phyloP scores from a whole-genome alignment of 169 alveolate species.

The Plasmodium yoelii region DNA sequence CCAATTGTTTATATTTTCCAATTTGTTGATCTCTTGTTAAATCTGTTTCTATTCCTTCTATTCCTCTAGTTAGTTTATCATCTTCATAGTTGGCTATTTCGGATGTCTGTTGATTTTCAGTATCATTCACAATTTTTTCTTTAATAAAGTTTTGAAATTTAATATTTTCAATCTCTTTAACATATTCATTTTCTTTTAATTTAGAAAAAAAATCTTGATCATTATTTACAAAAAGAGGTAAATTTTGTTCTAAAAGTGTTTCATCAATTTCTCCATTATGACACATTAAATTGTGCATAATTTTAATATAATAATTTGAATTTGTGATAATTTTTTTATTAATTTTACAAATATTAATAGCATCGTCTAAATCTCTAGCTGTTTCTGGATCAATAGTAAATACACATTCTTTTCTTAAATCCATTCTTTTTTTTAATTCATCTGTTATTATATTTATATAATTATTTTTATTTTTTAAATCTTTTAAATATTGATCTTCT shows the following conservation, averaged over 20 bases:
- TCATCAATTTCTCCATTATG: slow-evolving; percentile 76
- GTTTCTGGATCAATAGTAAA: slow-evolving; percentile 85
- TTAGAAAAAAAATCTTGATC: slow-evolving; percentile 23
- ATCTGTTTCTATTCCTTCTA: background rate
- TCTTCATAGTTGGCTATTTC: too few relatives aligned
- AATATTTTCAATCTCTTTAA: slow-evolving; percentile 40
- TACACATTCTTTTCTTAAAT: slow-evolving; percentile 63
- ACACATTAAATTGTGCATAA: slow-evolving; percentile 47
- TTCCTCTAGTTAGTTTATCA: too few relatives aligned
- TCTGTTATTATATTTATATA: slow-evolving; percentile 35
- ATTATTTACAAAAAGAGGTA: slow-evolving; percentile 46
- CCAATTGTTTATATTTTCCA: background rate
- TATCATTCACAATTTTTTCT: background rate
- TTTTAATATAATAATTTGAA: slow-evolving; percentile 46
- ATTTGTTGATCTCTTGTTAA: background rate
- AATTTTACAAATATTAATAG: slow-evolving; percentile 76
- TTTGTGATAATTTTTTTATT: slow-evolving; percentile 23
- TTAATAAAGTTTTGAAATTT: slow-evolving; percentile 26
- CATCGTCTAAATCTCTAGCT: slow-evolving; percentile 87
- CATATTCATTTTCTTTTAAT: slow-evolving; percentile 19
- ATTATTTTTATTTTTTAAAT: slow-evolving; percentile 17
- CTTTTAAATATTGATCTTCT: slow-evolving; percentile 55
- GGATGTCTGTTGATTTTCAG: background rate
- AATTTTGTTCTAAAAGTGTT: slow-evolving; percentile 43
- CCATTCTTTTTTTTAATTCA: slow-evolving; percentile 53